These are phyloP conservation scores for Aspergillus melleus DNA, from an alignment of 2,329 filamentous ascomycete genomes.

Conservation along the genomic window DNA sequence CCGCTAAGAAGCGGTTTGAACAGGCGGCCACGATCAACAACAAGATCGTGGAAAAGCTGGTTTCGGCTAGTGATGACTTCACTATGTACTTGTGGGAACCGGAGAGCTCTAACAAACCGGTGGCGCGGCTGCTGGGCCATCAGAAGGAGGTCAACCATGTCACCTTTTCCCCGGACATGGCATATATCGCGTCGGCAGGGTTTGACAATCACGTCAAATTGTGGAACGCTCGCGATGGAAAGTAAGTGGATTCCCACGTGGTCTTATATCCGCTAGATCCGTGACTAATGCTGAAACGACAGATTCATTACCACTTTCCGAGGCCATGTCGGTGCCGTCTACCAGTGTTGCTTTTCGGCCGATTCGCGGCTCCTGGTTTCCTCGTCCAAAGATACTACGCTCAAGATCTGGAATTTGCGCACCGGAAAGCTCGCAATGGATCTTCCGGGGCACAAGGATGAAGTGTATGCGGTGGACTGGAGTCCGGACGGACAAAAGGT, in stretches of 20 bases:
- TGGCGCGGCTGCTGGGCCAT: constrained; percentile 87
- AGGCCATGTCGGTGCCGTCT: constrained; percentile 88
- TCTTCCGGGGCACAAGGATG: constrained; percentile 85
- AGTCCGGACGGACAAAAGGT: constrained; percentile 86
- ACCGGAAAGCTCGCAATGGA: constrained; percentile 80
- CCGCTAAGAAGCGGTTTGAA: constrained; percentile 80
- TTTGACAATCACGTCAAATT: constrained; percentile 96
- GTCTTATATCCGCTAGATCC: not conserved
- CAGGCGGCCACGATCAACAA: constrained; percentile 77
- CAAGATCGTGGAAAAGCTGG: constrained; percentile 76
- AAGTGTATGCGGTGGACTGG: constrained; percentile 95
- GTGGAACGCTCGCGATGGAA: constrained; percentile 75
- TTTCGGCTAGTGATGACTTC: constrained; percentile 92
- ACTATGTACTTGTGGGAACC: constrained; percentile 97
- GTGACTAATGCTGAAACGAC: not conserved
- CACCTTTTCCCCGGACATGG: constrained; percentile 86
- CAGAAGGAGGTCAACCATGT: constrained; percentile 98
- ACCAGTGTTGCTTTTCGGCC: constrained; percentile 88
- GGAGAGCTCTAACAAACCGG: constrained; percentile 71
- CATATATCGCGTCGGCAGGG: constrained; percentile 79
- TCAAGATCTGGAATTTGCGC: constrained; percentile 92
- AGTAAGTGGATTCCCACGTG: constrained; percentile 35
- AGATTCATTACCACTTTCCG: constrained; percentile 85
- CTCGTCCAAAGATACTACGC: constrained; percentile 84
- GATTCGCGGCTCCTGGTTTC: constrained; percentile 89